phyloP scores from a whole-genome alignment of 305 asterid species.

The Fraxinus ornus region DNA sequence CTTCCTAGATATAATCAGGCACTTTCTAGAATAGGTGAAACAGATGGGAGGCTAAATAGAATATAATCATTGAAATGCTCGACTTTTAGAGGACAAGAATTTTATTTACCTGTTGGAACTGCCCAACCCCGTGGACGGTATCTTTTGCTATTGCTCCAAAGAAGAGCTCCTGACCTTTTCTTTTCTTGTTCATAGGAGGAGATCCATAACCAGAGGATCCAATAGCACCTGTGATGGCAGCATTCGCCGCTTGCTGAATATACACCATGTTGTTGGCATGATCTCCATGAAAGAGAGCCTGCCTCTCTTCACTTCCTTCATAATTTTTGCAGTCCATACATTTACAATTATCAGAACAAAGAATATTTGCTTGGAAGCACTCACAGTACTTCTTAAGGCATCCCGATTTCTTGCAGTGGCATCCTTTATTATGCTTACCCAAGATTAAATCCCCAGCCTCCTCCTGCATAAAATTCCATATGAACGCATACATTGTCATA shows the following conservation, averaged over 20 bases:
- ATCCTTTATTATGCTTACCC: conserved; percentile 41
- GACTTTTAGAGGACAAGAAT: not conserved
- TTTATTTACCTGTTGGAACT: conserved; percentile 66
- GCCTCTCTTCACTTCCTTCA: conserved; percentile 57
- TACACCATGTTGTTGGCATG: conserved; percentile 40
- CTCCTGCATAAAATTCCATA: conserved; percentile 44
- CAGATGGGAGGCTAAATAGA: not conserved
- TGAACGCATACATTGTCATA: conserved; percentile 13
- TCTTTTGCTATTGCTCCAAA: conserved; percentile 60
- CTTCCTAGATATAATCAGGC: too few relatives aligned
- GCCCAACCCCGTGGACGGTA: conserved; percentile 53
- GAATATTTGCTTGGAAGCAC: not conserved
- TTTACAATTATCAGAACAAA: conserved; percentile 24
- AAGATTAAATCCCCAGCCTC: conserved; percentile 39
- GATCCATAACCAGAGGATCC: conserved; percentile 51
- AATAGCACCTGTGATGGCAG: conserved; percentile 54
- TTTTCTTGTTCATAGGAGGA: conserved; percentile 73
- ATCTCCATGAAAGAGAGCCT: conserved; percentile 51
- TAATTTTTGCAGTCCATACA: conserved; percentile 55
- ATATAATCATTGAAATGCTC: not conserved
- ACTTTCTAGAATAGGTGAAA: too few relatives aligned
- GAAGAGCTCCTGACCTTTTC: conserved; percentile 68
- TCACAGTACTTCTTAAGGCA: not conserved
- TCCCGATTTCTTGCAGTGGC: not conserved
- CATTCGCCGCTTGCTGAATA: conserved; percentile 53